These are phyloP conservation scores for Candida tallmaniae DNA, from an alignment of 805 yeast genomes.

Conservation along the genomic window DNA sequence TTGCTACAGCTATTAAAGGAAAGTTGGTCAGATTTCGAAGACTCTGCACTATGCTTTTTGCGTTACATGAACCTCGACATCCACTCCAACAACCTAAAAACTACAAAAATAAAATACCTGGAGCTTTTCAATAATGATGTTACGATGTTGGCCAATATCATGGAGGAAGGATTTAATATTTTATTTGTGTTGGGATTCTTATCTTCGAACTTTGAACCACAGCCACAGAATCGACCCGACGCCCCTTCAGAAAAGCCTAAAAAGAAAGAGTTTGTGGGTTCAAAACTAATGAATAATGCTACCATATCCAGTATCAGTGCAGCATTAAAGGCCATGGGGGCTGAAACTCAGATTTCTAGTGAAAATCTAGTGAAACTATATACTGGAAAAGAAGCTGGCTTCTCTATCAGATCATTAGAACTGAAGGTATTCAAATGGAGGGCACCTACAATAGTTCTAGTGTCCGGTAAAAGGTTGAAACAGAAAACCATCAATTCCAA, in stretches of 20 bases:
- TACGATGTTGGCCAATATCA: constrained; percentile 3
- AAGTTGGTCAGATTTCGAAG: constrained; percentile 42
- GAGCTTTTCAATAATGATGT: constrained; percentile 12
- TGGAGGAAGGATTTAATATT: constrained; percentile 15
- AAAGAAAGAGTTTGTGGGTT: constrained; percentile 14
- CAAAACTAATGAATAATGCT: constrained; percentile 40
- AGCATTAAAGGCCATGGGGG: constrained; percentile 17
- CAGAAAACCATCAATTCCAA: constrained; percentile 30
- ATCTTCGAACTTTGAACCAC: constrained; percentile 7
- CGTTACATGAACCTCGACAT: constrained; percentile 45
- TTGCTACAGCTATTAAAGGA: constrained; percentile 16
- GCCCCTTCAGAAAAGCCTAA: constrained; percentile 1
- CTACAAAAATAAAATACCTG: constrained; percentile 11
- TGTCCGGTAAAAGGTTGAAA: constrained; percentile 58
- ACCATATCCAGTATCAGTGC: constrained; percentile 36
- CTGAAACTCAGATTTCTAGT: constrained; percentile 35
- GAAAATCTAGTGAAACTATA: constrained; percentile 58
- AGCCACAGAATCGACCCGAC: not conserved
- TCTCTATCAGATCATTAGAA: constrained; percentile 83
- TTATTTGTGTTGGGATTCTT: constrained; percentile 31
- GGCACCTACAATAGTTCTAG: constrained; percentile 72
- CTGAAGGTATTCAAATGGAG: constrained; percentile 83
- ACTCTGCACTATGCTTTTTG: constrained; percentile 41
- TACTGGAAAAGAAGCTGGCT: constrained; percentile 73
- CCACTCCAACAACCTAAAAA: constrained; percentile 7